Percentiles rank a stretch among this genome's conserved stretches.
Conservation (phyloP, 1,139 yeast genomes). For the Yamadazyma buinensis region DNA sequence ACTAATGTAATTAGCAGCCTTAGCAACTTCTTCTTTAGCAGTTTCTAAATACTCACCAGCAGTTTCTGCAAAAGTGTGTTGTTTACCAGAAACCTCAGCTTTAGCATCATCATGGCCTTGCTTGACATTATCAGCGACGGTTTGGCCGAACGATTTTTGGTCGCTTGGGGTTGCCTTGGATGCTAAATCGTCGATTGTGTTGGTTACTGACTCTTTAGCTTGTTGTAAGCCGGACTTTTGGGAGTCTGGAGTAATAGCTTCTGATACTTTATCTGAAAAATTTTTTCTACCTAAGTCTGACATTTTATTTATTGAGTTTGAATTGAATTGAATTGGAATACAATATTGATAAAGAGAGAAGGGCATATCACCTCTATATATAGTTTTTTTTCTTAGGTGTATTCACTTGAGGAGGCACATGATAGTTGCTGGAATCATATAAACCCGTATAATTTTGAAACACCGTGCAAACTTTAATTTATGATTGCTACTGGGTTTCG, state of each 20-base stretch:
- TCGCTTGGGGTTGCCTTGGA: constrained; percentile 55
- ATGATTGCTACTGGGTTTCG: too few species aligned
- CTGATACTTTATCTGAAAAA: constrained; percentile 63
- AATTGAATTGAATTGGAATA: too few species aligned
- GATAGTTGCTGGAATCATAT: too few species aligned
- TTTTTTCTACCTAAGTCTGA: constrained; percentile 78
- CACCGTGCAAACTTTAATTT: too few species aligned
- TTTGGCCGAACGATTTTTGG: constrained; percentile 67
- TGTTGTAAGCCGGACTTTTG: constrained; percentile 63
- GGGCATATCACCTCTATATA: neutral
- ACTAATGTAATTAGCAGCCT: constrained; percentile 61
- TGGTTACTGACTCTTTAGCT: constrained; percentile 71
- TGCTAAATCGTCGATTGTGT: constrained; percentile 61
- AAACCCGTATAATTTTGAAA: too few species aligned
- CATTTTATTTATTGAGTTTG: too few species aligned
- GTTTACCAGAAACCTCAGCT: constrained; percentile 23
- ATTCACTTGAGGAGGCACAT: too few species aligned
- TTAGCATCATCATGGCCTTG: constrained; percentile 52
- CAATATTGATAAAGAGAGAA: neutral
- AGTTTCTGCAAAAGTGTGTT: constrained; percentile 47
- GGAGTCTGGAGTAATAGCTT: constrained; percentile 68
- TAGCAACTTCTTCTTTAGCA: constrained; percentile 58
- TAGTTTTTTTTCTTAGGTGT: too few species aligned
- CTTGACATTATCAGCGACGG: constrained; percentile 53
- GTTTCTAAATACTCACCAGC: constrained; percentile 59